phyloP scores from a whole-genome alignment of 768 basidiomycete species.

The Leccinum boreale region DNA sequence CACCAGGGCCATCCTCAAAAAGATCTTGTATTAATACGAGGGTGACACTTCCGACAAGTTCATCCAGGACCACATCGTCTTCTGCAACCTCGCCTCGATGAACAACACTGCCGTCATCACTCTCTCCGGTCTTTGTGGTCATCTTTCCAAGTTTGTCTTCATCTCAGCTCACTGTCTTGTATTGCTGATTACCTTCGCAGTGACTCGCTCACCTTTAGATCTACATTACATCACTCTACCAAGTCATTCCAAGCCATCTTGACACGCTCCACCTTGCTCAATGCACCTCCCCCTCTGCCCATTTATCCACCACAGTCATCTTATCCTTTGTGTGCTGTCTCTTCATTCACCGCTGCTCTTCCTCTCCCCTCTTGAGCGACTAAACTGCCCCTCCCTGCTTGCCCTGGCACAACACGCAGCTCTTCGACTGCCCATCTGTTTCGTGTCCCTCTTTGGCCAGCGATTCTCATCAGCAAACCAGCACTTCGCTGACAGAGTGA shows the following conservation, averaged over 20 bases:
- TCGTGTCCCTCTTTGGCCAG: slow-evolving; percentile 74
- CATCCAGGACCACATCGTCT: slow-evolving; percentile 77
- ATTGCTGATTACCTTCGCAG: slow-evolving; percentile 30
- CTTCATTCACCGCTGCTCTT: slow-evolving; percentile 35
- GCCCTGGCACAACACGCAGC: slow-evolving; percentile 19
- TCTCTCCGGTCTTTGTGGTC: slow-evolving; percentile 80
- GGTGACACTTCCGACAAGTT: slow-evolving; percentile 58
- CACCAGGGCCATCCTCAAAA: slow-evolving; percentile 66
- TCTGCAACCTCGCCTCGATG: slow-evolving; percentile 52
- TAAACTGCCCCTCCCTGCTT: slow-evolving; percentile 49
- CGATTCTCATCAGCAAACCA: no score
- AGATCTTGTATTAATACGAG: slow-evolving; percentile 44
- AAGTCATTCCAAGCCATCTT: slow-evolving; percentile 40
- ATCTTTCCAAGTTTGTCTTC: slow-evolving; percentile 52
- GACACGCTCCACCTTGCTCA: slow-evolving; percentile 33
- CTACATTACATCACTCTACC: slow-evolving; percentile 39
- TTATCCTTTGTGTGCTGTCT: slow-evolving; percentile 49
- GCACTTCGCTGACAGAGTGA: no score
- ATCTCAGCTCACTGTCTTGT: slow-evolving; percentile 22
- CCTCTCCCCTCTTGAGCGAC: slow-evolving; percentile 35
- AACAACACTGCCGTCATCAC: slow-evolving; percentile 60
- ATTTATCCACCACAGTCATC: slow-evolving; percentile 32
- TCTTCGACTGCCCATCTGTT: slow-evolving; percentile 62
- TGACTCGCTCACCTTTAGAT: slow-evolving; percentile 41
- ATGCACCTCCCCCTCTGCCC: slow-evolving; percentile 56